Evolutionary conservation across 192 early-diverging fungal genomes (phyloP).

Genomic region (Coemansia sp.): DNA sequence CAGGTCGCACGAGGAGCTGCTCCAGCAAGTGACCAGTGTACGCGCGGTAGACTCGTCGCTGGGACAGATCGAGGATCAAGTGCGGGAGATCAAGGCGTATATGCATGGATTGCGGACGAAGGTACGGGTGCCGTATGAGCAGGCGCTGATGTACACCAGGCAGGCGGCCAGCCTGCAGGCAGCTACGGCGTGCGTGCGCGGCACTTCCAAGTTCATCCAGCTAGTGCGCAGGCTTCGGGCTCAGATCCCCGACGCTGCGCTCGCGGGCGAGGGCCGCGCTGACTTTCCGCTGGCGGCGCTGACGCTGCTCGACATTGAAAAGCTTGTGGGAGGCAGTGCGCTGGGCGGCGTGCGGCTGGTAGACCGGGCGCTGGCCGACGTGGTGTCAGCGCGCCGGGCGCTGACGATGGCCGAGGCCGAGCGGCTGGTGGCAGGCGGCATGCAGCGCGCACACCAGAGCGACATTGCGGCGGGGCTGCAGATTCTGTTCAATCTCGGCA

Average conservation of each 20-base stretch:
- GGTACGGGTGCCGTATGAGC: conserved; percentile 44
- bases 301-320: conserved; percentile 41
- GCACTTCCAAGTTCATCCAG: conserved; percentile 33
- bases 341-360: conserved; percentile 28
- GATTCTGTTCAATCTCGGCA: conserved; percentile 33
- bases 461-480: conserved; percentile 37
- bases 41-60: conserved; percentile 30
- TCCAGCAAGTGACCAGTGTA: conserved; percentile 35
- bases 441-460: conserved; percentile 26
- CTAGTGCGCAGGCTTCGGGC: conserved; percentile 27
- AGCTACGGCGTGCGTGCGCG: conserved; percentile 21
- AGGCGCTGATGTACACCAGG: conserved; percentile 20
- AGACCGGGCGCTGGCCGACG: conserved; percentile 17
- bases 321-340: conserved; percentile 10
- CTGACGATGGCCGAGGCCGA: conserved; percentile 18
- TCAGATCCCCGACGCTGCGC: conserved; percentile 19
- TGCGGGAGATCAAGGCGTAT: conserved; percentile 35
- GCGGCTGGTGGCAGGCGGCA: conserved; percentile 25
- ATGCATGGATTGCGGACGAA: conserved; percentile 42
- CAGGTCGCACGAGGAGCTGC: conserved; percentile 19
- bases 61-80: conserved; percentile 34
- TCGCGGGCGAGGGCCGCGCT: not conserved
- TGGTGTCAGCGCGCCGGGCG: conserved; percentile 11
- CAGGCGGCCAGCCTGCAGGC: conserved; percentile 37
- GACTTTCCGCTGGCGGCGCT: conserved; percentile 44